Evolutionary conservation across 1,139 yeast species (phyloP).

Genomic region (Blastobotrys apis): DNA sequence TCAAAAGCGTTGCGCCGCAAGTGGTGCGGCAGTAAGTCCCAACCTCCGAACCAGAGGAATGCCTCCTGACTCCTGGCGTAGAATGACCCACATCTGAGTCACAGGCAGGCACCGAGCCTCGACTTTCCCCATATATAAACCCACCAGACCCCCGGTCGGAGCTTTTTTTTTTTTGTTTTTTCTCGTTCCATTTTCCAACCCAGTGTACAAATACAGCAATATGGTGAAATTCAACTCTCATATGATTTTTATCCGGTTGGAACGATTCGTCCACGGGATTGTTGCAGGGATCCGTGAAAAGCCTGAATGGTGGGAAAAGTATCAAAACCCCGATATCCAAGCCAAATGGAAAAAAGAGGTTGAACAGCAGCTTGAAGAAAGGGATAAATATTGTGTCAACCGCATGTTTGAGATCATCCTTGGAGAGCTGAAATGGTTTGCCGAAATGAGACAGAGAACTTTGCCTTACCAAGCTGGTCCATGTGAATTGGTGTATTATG

Average conservation of each 20-base stretch:
- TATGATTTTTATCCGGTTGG: too few species aligned
- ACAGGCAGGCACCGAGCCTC: slow-evolving; percentile 5
- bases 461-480: background rate
- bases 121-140: background rate
- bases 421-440: background rate
- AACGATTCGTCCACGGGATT: slow-evolving; percentile 1
- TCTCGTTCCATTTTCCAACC: too few species aligned
- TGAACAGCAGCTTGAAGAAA: background rate
- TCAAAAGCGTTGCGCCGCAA: too few species aligned
- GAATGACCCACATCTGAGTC: too few species aligned
- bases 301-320: slow-evolving; percentile 7
- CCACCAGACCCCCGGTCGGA: background rate
- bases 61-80: too few species aligned
- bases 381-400: background rate
- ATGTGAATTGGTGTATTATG: background rate
- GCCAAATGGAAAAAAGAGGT: slow-evolving; percentile 10
- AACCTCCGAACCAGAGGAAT: too few species aligned
- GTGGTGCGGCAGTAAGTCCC: slow-evolving; percentile 1
- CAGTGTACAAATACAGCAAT: too few species aligned
- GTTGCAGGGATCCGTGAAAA: slow-evolving; percentile 1
- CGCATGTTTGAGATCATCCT: background rate
- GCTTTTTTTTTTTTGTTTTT: too few species aligned
- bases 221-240: too few species aligned
- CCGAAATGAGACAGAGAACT: background rate
- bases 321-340: slow-evolving; percentile 2